Conservation (phyloP, 108 stramenopile species). For the Asterionellopsis glacialis region DNA sequence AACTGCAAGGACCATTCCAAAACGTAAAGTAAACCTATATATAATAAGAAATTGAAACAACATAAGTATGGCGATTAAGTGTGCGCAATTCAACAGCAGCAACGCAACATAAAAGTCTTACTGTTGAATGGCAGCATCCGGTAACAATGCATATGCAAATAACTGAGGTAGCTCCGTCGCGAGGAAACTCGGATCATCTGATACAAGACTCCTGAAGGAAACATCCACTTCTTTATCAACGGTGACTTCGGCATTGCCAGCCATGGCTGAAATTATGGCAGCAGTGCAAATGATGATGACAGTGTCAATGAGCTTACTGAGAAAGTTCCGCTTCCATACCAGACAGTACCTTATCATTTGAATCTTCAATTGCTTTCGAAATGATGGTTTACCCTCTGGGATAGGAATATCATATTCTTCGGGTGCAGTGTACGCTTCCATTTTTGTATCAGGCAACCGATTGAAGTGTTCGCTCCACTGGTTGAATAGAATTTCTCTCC, state of each 20-base stretch:
- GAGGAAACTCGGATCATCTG: too few species aligned
- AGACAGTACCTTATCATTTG: slow-evolving; percentile 21
- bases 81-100: too few species aligned
- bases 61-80: too few species aligned
- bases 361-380: slow-evolving; percentile 19
- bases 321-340: slow-evolving; percentile 25
- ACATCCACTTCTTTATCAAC: too few species aligned
- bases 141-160: too few species aligned
- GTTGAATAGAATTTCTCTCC: slow-evolving; percentile 23
- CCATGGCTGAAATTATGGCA: slow-evolving; percentile 20
- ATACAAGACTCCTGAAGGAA: too few species aligned
- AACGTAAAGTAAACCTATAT: slow-evolving; percentile 21
- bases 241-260: slow-evolving; percentile 9
- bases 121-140: too few species aligned
- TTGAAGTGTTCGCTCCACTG: slow-evolving; percentile 20
- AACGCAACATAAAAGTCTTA: too few species aligned
- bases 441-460: not conserved
- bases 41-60: too few species aligned
- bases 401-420: slow-evolving; percentile 17
- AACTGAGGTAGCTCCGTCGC: too few species aligned
- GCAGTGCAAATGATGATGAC: slow-evolving; percentile 27
- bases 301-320: slow-evolving; percentile 19
- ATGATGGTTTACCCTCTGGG: slow-evolving; percentile 5
- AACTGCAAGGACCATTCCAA: slow-evolving; percentile 32
- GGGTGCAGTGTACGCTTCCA: slow-evolving; percentile 17